Evolutionary conservation across 2,329 filamentous ascomycete species (phyloP).

Genomic region (Colletotrichum melonis): DNA sequence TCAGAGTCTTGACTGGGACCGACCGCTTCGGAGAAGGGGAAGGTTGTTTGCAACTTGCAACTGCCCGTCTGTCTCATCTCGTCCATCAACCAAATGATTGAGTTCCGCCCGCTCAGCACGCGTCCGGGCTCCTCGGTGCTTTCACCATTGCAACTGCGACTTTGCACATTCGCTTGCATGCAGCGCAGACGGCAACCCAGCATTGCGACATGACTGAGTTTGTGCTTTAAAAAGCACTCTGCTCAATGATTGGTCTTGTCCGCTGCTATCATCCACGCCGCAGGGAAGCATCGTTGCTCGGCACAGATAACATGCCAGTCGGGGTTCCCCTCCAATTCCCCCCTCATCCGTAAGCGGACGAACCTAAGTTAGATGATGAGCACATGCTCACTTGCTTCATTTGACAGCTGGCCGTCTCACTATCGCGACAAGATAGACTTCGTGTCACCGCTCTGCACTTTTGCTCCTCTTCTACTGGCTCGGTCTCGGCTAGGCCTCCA

Average conservation of each 20-base stretch:
- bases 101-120: not conserved
- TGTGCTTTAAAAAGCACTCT: conserved; percentile 6
- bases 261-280: not conserved
- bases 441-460: conserved; percentile 1
- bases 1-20: not conserved
- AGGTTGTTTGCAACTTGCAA: not conserved
- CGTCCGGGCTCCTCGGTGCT: conserved; percentile 9
- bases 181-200: not conserved
- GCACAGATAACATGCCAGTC: conserved; percentile 19
- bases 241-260: not conserved
- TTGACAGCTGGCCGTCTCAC: conserved; percentile 21
- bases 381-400: conserved; percentile 32
- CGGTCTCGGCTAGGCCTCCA: conserved; percentile 10
- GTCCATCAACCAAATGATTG: not conserved
- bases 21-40: not conserved
- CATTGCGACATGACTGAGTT: conserved; percentile 10
- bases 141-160: conserved; percentile 4
- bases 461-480: conserved; percentile 9
- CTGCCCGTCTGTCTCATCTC: not conserved
- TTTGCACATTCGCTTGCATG: conserved; percentile 17
- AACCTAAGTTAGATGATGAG: conserved; percentile 21
- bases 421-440: conserved; percentile 23
- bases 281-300: conserved; percentile 6
- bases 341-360: conserved; percentile 28
- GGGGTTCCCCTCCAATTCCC: not conserved